Conservation (phyloP, 805 yeast genomes). For the Candida ovalis region DNA sequence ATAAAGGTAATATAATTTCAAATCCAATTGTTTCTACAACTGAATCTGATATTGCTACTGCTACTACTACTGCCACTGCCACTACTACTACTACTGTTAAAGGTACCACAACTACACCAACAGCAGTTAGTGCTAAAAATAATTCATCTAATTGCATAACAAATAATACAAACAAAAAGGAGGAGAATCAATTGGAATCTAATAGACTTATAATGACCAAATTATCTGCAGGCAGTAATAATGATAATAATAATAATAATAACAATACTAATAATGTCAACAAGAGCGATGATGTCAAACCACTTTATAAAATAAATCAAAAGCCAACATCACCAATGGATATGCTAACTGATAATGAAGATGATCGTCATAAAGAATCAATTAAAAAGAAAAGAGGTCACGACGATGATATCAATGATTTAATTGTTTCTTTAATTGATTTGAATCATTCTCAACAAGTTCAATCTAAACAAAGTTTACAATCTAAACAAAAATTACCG, state of each 20-base stretch:
- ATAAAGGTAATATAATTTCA: neutral
- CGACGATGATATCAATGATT: conserved; percentile 34
- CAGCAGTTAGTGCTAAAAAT: too few species aligned
- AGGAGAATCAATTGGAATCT: too few species aligned
- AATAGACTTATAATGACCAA: too few species aligned
- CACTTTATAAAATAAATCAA: conserved; percentile 3
- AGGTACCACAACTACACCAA: neutral
- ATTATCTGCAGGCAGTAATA: neutral
- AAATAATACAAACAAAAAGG: too few species aligned
- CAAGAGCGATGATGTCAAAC: neutral
- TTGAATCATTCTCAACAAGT: conserved; percentile 28
- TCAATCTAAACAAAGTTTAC: neutral
- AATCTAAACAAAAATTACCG: neutral
- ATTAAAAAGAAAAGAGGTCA: conserved; percentile 23
- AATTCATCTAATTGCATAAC: too few species aligned
- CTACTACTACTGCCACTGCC: too few species aligned
- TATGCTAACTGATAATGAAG: conserved; percentile 8
- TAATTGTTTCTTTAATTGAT: conserved; percentile 33
- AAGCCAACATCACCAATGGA: conserved; percentile 9
- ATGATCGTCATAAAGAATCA: neutral
- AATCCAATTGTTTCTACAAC: too few species aligned
- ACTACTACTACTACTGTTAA: too few species aligned
- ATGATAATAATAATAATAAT: neutral
- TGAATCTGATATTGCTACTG: too few species aligned
- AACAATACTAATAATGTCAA: neutral